A percentile compares a stretch with the other conserved stretches of the same genome.
Conservation (phyloP, 1,139 yeast genomes). For the Taphrina deformans region DNA sequence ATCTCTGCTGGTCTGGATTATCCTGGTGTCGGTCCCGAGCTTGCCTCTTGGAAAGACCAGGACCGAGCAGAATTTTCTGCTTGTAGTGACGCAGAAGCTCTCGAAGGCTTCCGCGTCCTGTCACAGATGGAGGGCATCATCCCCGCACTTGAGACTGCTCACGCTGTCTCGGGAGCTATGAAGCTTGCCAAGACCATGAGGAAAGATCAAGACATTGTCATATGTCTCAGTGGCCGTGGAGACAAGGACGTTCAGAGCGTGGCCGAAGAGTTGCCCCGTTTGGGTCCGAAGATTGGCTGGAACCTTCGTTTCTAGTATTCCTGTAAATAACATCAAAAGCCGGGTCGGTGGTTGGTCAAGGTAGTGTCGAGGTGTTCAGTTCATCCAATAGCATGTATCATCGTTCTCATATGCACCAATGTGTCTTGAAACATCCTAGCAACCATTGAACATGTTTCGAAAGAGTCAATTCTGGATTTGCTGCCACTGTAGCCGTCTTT, state of each 20-base stretch:
- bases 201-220: conserved; percentile 76
- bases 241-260: conserved; percentile 98
- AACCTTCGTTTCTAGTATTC: conserved; percentile 67
- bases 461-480: no score
- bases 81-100: conserved; percentile 91
- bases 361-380: not conserved
- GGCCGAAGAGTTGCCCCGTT: conserved; percentile 83
- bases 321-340: not conserved
- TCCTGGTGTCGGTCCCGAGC: conserved; percentile 99
- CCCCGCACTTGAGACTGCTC: conserved; percentile 97
- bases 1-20: conserved; percentile 93
- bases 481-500: no score
- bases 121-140: conserved; percentile 96
- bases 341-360: not conserved
- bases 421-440: no score
- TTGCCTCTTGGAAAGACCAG: conserved; percentile 89
- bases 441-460: no score
- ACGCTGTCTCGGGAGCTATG: conserved; percentile 89
- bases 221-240: conserved; percentile 96
- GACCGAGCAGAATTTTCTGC: conserved; percentile 91
- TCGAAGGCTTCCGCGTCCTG: conserved; percentile 80
- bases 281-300: conserved; percentile 94
- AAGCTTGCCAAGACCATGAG: conserved; percentile 82
- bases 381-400: not conserved
- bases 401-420: no score